phyloP scores from a whole-genome alignment of 2,329 filamentous ascomycete species.

The Cladobotryum mycophilum region DNA sequence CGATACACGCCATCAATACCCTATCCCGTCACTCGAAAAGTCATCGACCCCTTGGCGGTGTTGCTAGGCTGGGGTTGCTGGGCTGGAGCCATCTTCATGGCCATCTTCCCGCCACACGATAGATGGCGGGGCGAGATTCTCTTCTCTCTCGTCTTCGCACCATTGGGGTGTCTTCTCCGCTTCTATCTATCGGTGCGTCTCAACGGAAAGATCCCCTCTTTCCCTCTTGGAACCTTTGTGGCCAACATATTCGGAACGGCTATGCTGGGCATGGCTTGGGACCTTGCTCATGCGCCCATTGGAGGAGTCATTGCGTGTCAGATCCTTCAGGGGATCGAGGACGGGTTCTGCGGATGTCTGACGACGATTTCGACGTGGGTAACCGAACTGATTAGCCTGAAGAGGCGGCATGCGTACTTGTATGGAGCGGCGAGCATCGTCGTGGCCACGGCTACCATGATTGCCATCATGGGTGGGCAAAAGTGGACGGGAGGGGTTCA shows the following conservation, averaged over 20 bases:
- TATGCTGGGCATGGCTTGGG: constrained; percentile 69
- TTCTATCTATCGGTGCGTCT: constrained; percentile 67
- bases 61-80: constrained; percentile 67
- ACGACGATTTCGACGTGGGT: constrained; percentile 66
- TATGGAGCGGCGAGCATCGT: constrained; percentile 60
- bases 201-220: constrained; percentile 60
- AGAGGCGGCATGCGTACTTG: constrained; percentile 53
- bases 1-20: constrained; percentile 54
- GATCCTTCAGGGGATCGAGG: constrained; percentile 58
- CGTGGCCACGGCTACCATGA: constrained; percentile 51
- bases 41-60: constrained; percentile 58
- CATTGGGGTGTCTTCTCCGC: constrained; percentile 67
- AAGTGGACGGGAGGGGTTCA: constrained; percentile 60
- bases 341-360: constrained; percentile 62
- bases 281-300: constrained; percentile 62
- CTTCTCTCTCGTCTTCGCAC: constrained; percentile 77
- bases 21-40: constrained; percentile 47
- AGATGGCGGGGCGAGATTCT: constrained; percentile 69
- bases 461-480: constrained; percentile 69
- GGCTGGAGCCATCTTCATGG: constrained; percentile 68
- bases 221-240: constrained; percentile 80
- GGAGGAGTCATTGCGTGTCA: constrained; percentile 58
- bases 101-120: constrained; percentile 64
- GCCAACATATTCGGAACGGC: constrained; percentile 75
- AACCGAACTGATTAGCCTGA: constrained; percentile 49